Conservation (phyloP, 2,329 filamentous ascomycete genomes). For the Pseudogymnoascus sp. region DNA sequence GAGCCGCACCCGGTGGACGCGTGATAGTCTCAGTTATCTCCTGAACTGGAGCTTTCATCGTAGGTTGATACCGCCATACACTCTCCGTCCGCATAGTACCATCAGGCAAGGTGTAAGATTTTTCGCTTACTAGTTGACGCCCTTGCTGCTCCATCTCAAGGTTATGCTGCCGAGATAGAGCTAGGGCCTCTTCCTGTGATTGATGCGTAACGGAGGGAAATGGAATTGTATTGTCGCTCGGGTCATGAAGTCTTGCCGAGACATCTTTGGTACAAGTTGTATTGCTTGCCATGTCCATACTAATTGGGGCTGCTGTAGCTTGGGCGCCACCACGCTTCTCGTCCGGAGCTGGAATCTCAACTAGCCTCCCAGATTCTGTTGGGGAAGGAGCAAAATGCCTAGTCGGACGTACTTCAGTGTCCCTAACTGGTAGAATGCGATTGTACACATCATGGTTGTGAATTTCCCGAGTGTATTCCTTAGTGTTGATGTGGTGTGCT, state of each 20-base stretch:
- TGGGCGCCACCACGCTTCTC: not conserved
- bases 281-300: not conserved
- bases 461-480: slow-evolving; percentile 46
- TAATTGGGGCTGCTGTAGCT: not conserved
- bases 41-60: not conserved
- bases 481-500: slow-evolving; percentile 41
- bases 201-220: not conserved
- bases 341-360: slow-evolving; percentile 39
- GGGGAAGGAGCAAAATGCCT: slow-evolving; percentile 37
- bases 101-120: not conserved
- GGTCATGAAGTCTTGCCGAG: not conserved
- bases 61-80: slow-evolving; percentile 6
- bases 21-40: not conserved
- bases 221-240: not conserved
- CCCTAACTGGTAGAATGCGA: slow-evolving; percentile 46
- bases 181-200: not conserved
- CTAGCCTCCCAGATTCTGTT: slow-evolving; percentile 36
- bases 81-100: slow-evolving; percentile 6
- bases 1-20: not conserved
- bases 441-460: slow-evolving; percentile 49
- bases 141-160: not conserved
- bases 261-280: not conserved
- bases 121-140: slow-evolving; percentile 7
- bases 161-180: not conserved
- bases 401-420: slow-evolving; percentile 47